A percentile compares a stretch with the other conserved stretches of the same genome.
Conservation (phyloP, 2,329 filamentous ascomycete genomes). For the Pseudogymnoascus sp. region DNA sequence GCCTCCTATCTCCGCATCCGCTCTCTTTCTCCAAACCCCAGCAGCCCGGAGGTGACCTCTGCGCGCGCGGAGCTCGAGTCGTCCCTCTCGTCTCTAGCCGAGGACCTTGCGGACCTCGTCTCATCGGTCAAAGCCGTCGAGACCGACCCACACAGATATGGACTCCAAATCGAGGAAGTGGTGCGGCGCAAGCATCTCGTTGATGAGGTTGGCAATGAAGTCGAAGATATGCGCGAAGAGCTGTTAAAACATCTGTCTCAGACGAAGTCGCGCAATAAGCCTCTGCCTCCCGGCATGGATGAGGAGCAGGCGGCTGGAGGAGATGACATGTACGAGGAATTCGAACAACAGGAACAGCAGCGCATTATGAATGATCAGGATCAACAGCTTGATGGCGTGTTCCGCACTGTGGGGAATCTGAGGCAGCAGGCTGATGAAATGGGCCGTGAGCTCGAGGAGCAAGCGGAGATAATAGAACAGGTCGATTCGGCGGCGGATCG, state of each 20-base stretch:
- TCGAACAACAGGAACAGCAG: constrained; percentile 85
- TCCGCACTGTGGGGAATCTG: constrained; percentile 84
- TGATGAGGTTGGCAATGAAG: constrained; percentile 78
- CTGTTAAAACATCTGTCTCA: constrained; percentile 52
- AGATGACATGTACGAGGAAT: constrained; percentile 56
- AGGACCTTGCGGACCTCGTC: constrained; percentile 82
- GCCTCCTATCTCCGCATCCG: constrained; percentile 93
- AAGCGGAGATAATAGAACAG: constrained; percentile 78
- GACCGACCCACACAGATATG: constrained; percentile 77
- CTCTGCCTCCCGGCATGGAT: constrained; percentile 46
- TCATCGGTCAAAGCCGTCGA: constrained; percentile 84
- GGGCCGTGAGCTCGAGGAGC: constrained; percentile 93
- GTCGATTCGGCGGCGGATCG: constrained; percentile 80
- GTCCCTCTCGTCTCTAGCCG: constrained; percentile 60
- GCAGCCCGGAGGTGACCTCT: constrained; percentile 77
- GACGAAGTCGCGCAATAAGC: constrained; percentile 40
- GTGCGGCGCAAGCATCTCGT: constrained; percentile 73
- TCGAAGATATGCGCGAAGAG: constrained; percentile 84
- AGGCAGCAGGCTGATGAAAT: constrained; percentile 88
- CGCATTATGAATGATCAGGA: constrained; percentile 95
- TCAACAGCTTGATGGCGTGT: constrained; percentile 84
- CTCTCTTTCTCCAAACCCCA: constrained; percentile 64
- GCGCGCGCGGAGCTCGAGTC: constrained; percentile 62
- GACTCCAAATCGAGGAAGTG: constrained; percentile 76
- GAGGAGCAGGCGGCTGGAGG: constrained; percentile 24